Evolutionary conservation across 1,284 basidiomycete genomes (phyloP).

Genomic region (Mrakiaceae sp.): DNA sequence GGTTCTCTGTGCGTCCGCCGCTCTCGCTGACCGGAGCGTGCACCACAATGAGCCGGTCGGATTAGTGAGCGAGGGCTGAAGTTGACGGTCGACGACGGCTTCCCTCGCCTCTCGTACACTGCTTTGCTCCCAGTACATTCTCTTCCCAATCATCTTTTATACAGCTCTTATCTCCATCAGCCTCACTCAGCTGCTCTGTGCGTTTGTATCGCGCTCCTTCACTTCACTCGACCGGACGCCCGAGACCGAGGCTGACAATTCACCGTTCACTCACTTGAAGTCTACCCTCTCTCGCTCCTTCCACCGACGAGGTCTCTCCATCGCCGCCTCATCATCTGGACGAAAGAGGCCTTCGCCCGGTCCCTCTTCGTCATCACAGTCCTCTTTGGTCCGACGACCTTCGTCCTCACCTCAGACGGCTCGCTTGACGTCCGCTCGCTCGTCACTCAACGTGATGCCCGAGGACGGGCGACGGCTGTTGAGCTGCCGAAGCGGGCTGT

Average conservation of each 20-base stretch:
- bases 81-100: background rate
- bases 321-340: background rate
- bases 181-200: constrained; percentile 49
- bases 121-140: constrained; percentile 21
- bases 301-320: constrained; percentile 11
- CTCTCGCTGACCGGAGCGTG: no score
- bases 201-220: constrained; percentile 44
- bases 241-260: constrained; percentile 20
- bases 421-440: constrained; percentile 28
- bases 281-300: constrained; percentile 7
- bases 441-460: constrained; percentile 23
- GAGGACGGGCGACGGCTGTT: constrained; percentile 28
- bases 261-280: constrained; percentile 27
- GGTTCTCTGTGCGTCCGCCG: no score
- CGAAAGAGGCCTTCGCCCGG: constrained; percentile 2
- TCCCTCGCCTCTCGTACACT: background rate
- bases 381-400: constrained; percentile 66
- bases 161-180: constrained; percentile 57
- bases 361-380: constrained; percentile 40
- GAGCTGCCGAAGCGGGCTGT: constrained; percentile 65
- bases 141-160: constrained; percentile 54
- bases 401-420: constrained; percentile 50
- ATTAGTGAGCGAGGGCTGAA: background rate
- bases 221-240: constrained; percentile 34
- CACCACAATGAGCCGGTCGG: no score